Evolutionary conservation across 257 asterid genomes (phyloP), one percentile per base, ranked within the genome.

Genomic region (Solanum piurae): DNA sequence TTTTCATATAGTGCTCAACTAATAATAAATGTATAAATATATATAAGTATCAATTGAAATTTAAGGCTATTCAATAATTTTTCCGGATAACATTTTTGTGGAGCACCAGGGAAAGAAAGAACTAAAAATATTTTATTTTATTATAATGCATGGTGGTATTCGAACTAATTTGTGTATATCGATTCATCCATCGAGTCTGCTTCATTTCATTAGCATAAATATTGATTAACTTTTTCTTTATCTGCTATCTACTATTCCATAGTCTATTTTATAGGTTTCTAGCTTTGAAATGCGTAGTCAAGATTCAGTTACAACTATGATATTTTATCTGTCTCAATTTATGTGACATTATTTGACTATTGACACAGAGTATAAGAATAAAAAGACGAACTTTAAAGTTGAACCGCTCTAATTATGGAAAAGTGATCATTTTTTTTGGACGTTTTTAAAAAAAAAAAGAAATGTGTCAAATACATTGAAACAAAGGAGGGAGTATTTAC

Each of bases 401-500:
- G 1, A 60, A 60, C 1, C 12, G 0, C 9, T 62, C 3, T 62
- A 62, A 62, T 23, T 4, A n/a, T 62, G 3, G 27, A 62, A 23
- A 62, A 23, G 16, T 23, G 14, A 62, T 23, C 0, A 6, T 23
- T n/a, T 23, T 20, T 58, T 58, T 7, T 58, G 10, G 5, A 58
- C 25, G 0, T 3, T 58, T 20, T 38, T 12, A 0, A 0, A 0
- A 5, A 10, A 1, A 20, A 55, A 55, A 20, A 55, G 0, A 52
- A 49, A 3, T 13, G 4, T 21, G 25, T 20, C 25, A 58, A 58
- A 58, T 58, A 58, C 4, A 58, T 58, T 58, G 66, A 55, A 55
- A 55, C 2, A 52, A 18, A 52, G 25, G 27, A 55, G 11, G 25
- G 13, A 23, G 14, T 23, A 23, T 62, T n/a, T 62, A 58, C 9